Percentiles rank a stretch among this genome's conserved stretches.
These are phyloP conservation scores for Plicaturopsis crispa DNA, from an alignment of 768 basidiomycete species.

Conservation along the genomic window DNA sequence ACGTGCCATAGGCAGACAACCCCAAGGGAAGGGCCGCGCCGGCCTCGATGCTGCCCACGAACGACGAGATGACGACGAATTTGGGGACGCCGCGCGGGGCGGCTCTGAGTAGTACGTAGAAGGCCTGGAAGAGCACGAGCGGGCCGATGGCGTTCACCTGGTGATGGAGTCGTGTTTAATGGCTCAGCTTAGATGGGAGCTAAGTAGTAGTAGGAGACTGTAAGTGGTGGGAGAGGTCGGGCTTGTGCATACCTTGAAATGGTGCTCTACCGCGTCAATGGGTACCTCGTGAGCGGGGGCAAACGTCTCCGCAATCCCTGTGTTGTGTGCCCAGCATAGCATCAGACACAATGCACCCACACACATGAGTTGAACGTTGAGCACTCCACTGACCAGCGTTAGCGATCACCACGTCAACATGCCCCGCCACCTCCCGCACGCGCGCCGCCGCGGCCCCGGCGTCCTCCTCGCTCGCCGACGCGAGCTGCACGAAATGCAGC, in stretches of 20 bases:
- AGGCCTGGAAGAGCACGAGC: not conserved
- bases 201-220: no score
- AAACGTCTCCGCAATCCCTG: no score
- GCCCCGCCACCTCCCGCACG: slow-evolving; percentile 1
- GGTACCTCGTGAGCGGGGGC: no score
- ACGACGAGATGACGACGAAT: not conserved
- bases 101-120: not conserved
- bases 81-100: not conserved
- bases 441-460: slow-evolving; percentile 2
- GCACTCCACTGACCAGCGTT: not conserved
- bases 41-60: not conserved
- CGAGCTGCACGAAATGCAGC: slow-evolving; percentile 2
- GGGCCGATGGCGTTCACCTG: slow-evolving; percentile 1
- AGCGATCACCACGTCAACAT: slow-evolving; percentile 3
- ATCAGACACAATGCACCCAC: no score
- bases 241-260: no score
- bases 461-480: not conserved
- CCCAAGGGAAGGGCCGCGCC: not conserved
- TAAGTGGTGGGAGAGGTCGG: no score
- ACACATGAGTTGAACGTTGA: no score
- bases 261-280: no score
- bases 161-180: no score
- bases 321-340: no score
- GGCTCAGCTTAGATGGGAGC: no score
- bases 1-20: not conserved